phyloP scores from a whole-genome alignment of 257 asterid species.

The Solanum neorickii region DNA sequence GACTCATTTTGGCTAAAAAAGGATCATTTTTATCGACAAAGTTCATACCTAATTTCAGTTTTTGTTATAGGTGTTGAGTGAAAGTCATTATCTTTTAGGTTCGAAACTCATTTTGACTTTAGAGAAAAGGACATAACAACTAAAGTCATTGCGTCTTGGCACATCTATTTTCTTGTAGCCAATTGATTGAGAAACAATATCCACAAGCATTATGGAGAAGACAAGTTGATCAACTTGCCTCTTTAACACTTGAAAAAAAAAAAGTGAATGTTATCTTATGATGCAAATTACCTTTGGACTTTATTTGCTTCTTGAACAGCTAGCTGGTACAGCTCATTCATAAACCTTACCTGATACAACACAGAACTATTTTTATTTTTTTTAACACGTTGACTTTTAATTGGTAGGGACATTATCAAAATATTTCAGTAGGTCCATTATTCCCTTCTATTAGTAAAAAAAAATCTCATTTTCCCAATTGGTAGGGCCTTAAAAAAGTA shows the following conservation, averaged over 20 bases:
- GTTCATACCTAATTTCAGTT: too few relatives aligned
- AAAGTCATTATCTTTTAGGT: too few relatives aligned
- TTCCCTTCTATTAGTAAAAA: neutral
- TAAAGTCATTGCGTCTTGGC: neutral
- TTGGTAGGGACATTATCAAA: neutral
- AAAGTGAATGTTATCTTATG: neutral
- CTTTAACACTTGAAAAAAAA: neutral
- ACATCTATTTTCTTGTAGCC: neutral
- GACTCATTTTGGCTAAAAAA: too few relatives aligned
- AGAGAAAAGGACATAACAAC: neutral
- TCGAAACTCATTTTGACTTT: too few relatives aligned
- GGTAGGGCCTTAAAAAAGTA: too few relatives aligned
- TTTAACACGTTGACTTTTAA: neutral
- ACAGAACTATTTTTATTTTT: neutral
- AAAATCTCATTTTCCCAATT: too few relatives aligned
- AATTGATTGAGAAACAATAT: neutral
- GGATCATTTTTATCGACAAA: too few relatives aligned
- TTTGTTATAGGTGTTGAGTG: too few relatives aligned
- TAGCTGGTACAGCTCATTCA: neutral
- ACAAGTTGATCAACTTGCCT: neutral
- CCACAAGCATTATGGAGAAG: neutral
- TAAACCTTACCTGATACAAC: neutral
- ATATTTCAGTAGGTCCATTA: neutral
- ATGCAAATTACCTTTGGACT: neutral
- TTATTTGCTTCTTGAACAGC: neutral